Percentiles rank a stretch among this genome's conserved stretches.
phyloP scores from a whole-genome alignment of 495 filamentous ascomycete species.

The Aspergillus baeticus region DNA sequence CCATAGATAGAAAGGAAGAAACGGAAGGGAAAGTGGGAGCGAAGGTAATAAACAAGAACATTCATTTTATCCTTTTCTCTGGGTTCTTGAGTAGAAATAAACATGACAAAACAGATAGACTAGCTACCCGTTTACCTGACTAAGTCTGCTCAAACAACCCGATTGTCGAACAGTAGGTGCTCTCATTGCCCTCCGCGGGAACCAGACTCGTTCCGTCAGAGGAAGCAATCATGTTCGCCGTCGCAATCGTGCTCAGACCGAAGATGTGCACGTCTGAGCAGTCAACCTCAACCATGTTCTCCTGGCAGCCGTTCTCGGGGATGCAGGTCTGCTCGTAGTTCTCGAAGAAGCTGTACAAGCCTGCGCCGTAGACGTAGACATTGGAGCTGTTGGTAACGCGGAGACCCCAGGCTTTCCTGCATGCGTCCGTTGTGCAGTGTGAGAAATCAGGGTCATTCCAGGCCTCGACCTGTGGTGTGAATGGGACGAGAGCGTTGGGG shows the following conservation, averaged over 20 bases:
- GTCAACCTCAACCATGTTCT: conserved; percentile 84
- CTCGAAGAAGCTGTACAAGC: conserved; percentile 85
- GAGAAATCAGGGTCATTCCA: conserved; percentile 78
- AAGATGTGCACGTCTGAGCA: conserved; percentile 69
- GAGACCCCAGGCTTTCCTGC: conserved; percentile 82
- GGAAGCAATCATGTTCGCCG: conserved; percentile 77
- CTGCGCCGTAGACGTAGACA: conserved; percentile 72
- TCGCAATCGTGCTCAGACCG: conserved; percentile 83
- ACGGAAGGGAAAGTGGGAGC: too few species aligned
- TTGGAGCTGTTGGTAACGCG: conserved; percentile 69
- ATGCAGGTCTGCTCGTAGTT: conserved; percentile 83
- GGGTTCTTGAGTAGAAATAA: too few species aligned
- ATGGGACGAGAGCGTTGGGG: conserved; percentile 69
- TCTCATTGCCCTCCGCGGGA: conserved; percentile 62
- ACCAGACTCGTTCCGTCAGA: conserved; percentile 50
- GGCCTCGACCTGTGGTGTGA: conserved; percentile 52
- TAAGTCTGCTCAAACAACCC: conserved; percentile 53
- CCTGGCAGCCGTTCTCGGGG: conserved; percentile 72
- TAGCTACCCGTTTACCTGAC: too few species aligned
- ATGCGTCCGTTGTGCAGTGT: conserved; percentile 58
- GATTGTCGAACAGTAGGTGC: conserved; percentile 75
- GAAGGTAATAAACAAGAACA: too few species aligned
- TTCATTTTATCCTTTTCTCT: too few species aligned
- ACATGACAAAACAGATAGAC: too few species aligned
- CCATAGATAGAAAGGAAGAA: too few species aligned